phyloP scores from a whole-genome alignment of 2,329 filamentous ascomycete genomes.

The Aureobasidium sp. region DNA sequence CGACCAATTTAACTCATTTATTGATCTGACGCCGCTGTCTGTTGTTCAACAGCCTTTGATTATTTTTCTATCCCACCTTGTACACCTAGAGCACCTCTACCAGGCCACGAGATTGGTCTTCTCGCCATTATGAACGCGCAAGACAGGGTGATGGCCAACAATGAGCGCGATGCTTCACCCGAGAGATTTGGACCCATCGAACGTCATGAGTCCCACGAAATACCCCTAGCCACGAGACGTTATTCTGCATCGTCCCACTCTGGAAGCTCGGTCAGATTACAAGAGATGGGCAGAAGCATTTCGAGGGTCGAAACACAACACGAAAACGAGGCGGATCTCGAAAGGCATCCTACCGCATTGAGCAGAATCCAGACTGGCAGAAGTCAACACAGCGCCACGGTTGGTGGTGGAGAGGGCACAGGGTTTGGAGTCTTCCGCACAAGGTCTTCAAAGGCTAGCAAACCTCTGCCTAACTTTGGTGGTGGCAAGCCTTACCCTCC shows the following conservation, averaged over 20 bases:
- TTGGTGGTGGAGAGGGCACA: constrained; percentile 33
- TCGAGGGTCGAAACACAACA: constrained; percentile 54
- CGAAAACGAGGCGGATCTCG: constrained; percentile 46
- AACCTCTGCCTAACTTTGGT: constrained; percentile 60
- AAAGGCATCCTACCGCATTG: constrained; percentile 59
- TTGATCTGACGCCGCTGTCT: background rate
- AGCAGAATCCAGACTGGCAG: constrained; percentile 62
- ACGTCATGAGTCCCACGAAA: constrained; percentile 5
- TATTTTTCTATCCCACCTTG: background rate
- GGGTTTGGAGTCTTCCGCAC: constrained; percentile 24
- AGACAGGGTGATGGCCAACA: constrained; percentile 45
- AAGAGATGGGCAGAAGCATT: constrained; percentile 40
- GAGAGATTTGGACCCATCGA: constrained; percentile 23
- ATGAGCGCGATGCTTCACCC: constrained; percentile 48
- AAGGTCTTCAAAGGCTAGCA: constrained; percentile 39
- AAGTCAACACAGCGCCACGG: constrained; percentile 63
- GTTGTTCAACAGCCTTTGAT: background rate
- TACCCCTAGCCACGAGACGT: constrained; percentile 5
- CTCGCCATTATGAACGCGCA: constrained; percentile 38
- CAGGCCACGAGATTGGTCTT: background rate
- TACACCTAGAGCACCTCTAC: background rate
- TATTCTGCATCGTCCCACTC: constrained; percentile 43
- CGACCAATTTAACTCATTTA: constrained; percentile 6
- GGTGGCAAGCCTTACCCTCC: constrained; percentile 68
- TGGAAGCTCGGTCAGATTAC: constrained; percentile 43